Conservation (phyloP, 2,329 filamentous ascomycete species). For the Acephala macrosclerotiorum region DNA sequence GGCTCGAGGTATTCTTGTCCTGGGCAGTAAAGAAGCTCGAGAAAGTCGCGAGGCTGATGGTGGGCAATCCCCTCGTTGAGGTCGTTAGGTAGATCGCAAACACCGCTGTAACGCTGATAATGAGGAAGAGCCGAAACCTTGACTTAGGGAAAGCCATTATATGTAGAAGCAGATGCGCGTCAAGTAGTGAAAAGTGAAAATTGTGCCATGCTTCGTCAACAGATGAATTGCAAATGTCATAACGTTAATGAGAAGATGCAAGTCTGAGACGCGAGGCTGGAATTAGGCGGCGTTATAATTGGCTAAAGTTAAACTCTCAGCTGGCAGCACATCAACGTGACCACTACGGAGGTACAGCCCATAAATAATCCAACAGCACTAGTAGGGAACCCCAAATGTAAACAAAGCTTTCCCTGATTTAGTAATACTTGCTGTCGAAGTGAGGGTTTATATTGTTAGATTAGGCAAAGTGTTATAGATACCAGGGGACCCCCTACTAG, state of each 20-base stretch:
- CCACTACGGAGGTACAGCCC: too few species aligned
- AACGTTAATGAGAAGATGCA: neutral
- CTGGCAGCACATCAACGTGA: too few species aligned
- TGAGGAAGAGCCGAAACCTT: neutral
- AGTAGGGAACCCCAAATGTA: too few species aligned
- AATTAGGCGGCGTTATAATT: too few species aligned
- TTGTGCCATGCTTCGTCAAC: neutral
- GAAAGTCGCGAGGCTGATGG: conserved; percentile 14
- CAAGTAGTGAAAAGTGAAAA: neutral
- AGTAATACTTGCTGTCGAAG: too few species aligned
- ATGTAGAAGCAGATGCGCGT: neutral
- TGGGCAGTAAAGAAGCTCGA: neutral
- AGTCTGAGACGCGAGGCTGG: neutral
- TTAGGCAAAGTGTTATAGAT: too few species aligned
- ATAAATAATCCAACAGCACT: too few species aligned
- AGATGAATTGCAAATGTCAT: neutral
- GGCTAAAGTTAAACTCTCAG: too few species aligned
- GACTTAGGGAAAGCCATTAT: neutral
- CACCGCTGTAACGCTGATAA: neutral
- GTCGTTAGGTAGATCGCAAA: neutral
- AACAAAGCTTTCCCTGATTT: too few species aligned
- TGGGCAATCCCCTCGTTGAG: neutral
- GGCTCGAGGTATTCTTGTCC: conserved; percentile 5
- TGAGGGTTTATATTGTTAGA: too few species aligned
- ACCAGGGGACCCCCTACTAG: too few species aligned